phyloP scores from a whole-genome alignment of 2,329 filamentous ascomycete genomes.

The Scleromitrula shiraiana region DNA sequence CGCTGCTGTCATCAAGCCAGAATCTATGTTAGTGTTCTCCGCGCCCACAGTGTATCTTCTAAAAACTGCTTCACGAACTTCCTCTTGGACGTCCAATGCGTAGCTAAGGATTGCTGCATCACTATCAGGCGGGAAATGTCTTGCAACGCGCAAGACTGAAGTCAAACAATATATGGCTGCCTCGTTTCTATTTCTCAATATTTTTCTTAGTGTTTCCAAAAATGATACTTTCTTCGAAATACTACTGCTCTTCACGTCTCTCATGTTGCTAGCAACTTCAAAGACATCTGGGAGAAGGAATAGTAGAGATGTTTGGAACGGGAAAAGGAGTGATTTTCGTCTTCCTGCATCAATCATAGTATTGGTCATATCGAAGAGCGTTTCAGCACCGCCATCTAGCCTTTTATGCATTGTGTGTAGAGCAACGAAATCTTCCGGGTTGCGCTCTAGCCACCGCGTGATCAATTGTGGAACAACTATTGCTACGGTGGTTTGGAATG shows the following conservation, averaged over 20 bases:
- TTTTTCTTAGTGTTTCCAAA: constrained; percentile 54
- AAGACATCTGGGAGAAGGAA: constrained; percentile 62
- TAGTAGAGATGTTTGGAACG: constrained; percentile 54
- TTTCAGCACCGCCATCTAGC: constrained; percentile 58
- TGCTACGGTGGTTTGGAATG: constrained; percentile 56
- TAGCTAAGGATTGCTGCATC: constrained; percentile 54
- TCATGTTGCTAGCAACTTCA: constrained; percentile 59
- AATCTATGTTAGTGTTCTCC: constrained; percentile 48
- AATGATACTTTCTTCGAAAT: constrained; percentile 61
- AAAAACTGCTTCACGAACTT: constrained; percentile 59
- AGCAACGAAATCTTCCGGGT: constrained; percentile 56
- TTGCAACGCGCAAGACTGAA: constrained; percentile 51
- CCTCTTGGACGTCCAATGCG: constrained; percentile 61
- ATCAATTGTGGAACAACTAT: constrained; percentile 56
- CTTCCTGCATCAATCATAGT: constrained; percentile 51
- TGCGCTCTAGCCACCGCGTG: constrained; percentile 57
- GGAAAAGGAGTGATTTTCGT: constrained; percentile 48
- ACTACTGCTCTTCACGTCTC: constrained; percentile 52
- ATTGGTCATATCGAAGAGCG: constrained; percentile 61
- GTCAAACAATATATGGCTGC: constrained; percentile 60
- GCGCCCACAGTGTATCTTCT: constrained; percentile 40
- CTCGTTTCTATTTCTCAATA: constrained; percentile 56
- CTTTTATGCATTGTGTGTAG: constrained; percentile 52
- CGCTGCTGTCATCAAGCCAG: constrained; percentile 57
- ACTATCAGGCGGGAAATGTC: constrained; percentile 55